Base-by-base conservation (phyloP, 169 alveolate genomes). In the Plasmodium knowlesi region DNA sequence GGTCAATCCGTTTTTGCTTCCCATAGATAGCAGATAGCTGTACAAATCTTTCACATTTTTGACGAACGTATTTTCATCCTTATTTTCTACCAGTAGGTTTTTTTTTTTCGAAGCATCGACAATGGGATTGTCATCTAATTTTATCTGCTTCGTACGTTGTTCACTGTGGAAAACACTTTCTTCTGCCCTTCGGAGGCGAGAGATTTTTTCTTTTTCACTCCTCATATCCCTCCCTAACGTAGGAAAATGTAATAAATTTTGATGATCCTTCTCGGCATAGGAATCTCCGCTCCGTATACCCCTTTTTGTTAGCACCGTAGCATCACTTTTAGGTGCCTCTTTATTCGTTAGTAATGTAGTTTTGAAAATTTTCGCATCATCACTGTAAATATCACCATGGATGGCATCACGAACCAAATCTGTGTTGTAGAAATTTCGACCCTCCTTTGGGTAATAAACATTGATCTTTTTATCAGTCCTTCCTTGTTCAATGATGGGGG, bases 31-130 rank as follows among this genome's bases (percentile, higher is more conserved):
- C 2, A 89, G 74, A 79, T 89, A 89, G 37, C 50, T 61, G 82
- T 79, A 89, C 46, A 89, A 80, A 2, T 30, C n/a, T n/a, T 19
- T 61, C 12, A 79, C 16, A 41, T 79, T 89, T 39, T 37, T 89
- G 72, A 43, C 50, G 12, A 89, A 30, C 1, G 50, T 34, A 19
- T 78, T 74, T 5, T 50, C 8, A 10, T 70, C 43, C 50, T 74
- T 74, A 16, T 84, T 84, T 30, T 14, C 54, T 79, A 79, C 28
- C 61, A 39, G 8, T 22, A 19, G 16, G 32, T n/a, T 37, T 10
- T 5, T 5, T 32, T 37, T 54, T 82, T 32, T 22, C 70, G n/a
- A 9, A 28, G 10, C 54, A 57, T 46, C 76, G 37, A 19, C 34
- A 67, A 9, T 25, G 37, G 76, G 41, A 67, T 67, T 82, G 19